Percentiles rank a stretch among this genome's conserved stretches.
phyloP scores from a whole-genome alignment of 73 alveolate species.

The Paramecium octaurelia region DNA sequence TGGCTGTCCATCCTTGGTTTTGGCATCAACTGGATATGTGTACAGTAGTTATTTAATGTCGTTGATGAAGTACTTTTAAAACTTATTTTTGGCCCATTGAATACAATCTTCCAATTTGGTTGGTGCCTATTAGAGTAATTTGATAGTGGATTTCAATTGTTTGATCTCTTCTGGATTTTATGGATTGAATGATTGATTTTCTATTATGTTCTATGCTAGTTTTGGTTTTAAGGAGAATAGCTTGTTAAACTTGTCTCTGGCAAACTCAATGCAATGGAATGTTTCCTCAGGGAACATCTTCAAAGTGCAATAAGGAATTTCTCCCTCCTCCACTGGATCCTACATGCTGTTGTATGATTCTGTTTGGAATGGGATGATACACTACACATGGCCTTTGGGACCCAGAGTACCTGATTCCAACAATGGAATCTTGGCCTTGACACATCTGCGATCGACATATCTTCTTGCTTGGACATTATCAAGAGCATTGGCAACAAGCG shows the following conservation, averaged over 20 bases:
- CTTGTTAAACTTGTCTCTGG: constrained; percentile 90
- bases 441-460: constrained; percentile 90
- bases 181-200: constrained; percentile 67
- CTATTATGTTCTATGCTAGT: constrained; percentile 71
- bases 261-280: constrained; percentile 96
- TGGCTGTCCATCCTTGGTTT: constrained; percentile 86
- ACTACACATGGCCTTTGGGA: constrained; percentile 96
- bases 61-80: constrained; percentile 78
- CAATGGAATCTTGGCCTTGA: constrained; percentile 75
- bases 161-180: constrained; percentile 73
- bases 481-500: constrained; percentile 90
- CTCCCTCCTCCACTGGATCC: constrained; percentile 92
- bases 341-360: constrained; percentile 85
- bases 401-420: constrained; percentile 95
- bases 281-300: constrained; percentile 98
- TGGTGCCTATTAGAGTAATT: constrained; percentile 73
- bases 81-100: constrained; percentile 79
- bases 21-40: constrained; percentile 88
- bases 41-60: constrained; percentile 84
- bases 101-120: constrained; percentile 79
- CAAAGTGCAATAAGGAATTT: constrained; percentile 93
- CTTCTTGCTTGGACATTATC: constrained; percentile 95
- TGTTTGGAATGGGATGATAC: constrained; percentile 87
- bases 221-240: constrained; percentile 82
- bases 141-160: constrained; percentile 71